Evolutionary conservation across 2,329 filamentous ascomycete genomes (phyloP), one percentile per base, ranked within the genome.

Genomic region (Sphaerostilbella broomeana): DNA sequence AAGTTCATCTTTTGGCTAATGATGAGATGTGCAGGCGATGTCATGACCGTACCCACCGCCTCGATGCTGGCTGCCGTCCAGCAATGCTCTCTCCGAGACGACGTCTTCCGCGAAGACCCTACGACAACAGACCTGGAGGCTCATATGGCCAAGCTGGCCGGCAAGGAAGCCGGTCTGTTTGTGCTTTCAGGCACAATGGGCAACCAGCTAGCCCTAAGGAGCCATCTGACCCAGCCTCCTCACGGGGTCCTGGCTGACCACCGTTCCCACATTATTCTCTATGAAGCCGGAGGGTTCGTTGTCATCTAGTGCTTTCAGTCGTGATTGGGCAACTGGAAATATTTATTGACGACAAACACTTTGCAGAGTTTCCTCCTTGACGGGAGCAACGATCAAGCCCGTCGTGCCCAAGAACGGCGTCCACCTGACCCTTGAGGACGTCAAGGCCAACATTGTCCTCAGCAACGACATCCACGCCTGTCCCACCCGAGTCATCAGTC

Each of bases 171-270:
- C 6, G 84, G 77, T 0, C 69, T 95, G 4, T 80, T 95, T 38
- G 86, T 95, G 40, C 71, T 94, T 43, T 92, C 86, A 0, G 90
- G 90, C 4, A 95, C 89, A 4, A 95, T 95, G 88, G 88, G 87
- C 27, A 95, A 95, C 63, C 88, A 95, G 59, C 69, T 95, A 13
- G 81, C 84, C 0, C 72, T 95, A 28, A 79, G 89, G 26, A 74
- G 84, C 2, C 83, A 92, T 43, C 72, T 95, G 11, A 74, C 70
- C 1, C 82, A 86, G 44, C 88, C 89, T 11, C 90, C 90, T 0
- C 79, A 94, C 58, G 75, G 76, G 6, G 76, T 95, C 5, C 66
- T 95, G 7, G 86, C 84, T 51, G 89, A 95, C 57, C 69, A 80
- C 47, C 75, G 86, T 22, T 76, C 79, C 4, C 90, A 95, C 57